Base-by-base conservation (phyloP, 768 basidiomycete species). In the Piloderma croceum region DNA sequence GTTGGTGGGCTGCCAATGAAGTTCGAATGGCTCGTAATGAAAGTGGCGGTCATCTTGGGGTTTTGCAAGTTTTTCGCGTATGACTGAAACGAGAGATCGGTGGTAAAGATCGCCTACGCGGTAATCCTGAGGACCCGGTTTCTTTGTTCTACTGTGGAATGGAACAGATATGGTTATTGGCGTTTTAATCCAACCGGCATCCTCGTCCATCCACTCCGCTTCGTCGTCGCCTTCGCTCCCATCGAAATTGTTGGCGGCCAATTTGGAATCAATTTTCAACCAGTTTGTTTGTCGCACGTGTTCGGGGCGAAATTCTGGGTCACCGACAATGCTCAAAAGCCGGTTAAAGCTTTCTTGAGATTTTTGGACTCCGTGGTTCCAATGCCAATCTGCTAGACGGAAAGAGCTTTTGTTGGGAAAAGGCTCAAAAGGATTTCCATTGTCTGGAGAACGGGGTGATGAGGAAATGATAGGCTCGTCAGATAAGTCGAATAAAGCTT, bases 21-120 rank as follows among this genome's bases (percentile, higher is more conserved):
- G 52, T 24, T 54, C 42, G 34, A 50, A 61, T 2, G 54, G 56
- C 31, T 56, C 49, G 44, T 48, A 54, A 33, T 61, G 60, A 37
- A 59, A 61, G 4, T 45, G 46, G 3, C 10, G 19, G 2, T 48
- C 33, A n/a, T n/a, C n/a, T n/a, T n/a, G n/a, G n/a, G n/a, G n/a
- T n/a, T n/a, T n/a, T 5, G 44, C 48, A 4, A 41, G 33, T 17
- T 52, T 47, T 20, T 43, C 31, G 10, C 24, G 15, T 20, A 45
- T 36, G 17, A 45, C 42, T 25, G 41, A 48, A 18, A 49, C 24
- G 24, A 58, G 45, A 24, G 47, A 48, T 19, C 49, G 53, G 31
- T 55, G 53, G 34, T 57, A 44, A 25, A 59, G 38, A 15, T 40
- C 39, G 1, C 45, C 40, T 11, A 56, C 50, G 11, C 22, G 29